Percentiles rank a stretch among this genome's conserved stretches.
Evolutionary conservation across 805 yeast genomes (phyloP).

Genomic region (Candida awuae): DNA sequence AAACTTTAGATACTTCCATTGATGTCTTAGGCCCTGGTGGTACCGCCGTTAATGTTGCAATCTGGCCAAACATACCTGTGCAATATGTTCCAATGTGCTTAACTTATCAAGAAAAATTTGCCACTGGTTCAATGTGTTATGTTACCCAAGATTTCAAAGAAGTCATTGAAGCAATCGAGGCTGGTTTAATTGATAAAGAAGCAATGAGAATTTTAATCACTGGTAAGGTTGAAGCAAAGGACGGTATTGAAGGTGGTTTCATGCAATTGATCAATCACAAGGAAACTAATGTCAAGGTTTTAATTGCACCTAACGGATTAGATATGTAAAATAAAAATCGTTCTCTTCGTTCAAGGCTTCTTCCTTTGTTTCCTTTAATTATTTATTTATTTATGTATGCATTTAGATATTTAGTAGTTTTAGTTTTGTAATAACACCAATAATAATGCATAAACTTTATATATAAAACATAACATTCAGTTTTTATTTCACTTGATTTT

Average conservation of each 20-base stretch:
- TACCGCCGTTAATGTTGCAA: constrained; percentile 54
- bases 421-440: no score
- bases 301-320: constrained; percentile 39
- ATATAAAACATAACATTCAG: no score
- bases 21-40: constrained; percentile 46
- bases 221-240: constrained; percentile 40
- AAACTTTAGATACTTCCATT: constrained; percentile 45
- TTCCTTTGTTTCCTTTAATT: not conserved
- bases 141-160: constrained; percentile 48
- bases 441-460: no score
- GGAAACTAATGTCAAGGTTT: constrained; percentile 46
- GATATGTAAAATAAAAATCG: constrained; percentile 10
- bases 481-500: no score
- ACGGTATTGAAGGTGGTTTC: constrained; percentile 49
- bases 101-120: constrained; percentile 45
- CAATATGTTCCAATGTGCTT: constrained; percentile 48
- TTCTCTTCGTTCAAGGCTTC: not conserved
- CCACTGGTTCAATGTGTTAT: constrained; percentile 58
- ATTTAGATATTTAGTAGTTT: no score
- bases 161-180: constrained; percentile 43
- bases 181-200: constrained; percentile 38
- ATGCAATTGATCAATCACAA: constrained; percentile 43
- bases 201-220: constrained; percentile 44
- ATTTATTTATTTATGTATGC: no score
- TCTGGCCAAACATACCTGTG: constrained; percentile 49